phyloP scores from a whole-genome alignment of 2,329 filamentous ascomycete genomes.

The Scedosporium boydii region DNA sequence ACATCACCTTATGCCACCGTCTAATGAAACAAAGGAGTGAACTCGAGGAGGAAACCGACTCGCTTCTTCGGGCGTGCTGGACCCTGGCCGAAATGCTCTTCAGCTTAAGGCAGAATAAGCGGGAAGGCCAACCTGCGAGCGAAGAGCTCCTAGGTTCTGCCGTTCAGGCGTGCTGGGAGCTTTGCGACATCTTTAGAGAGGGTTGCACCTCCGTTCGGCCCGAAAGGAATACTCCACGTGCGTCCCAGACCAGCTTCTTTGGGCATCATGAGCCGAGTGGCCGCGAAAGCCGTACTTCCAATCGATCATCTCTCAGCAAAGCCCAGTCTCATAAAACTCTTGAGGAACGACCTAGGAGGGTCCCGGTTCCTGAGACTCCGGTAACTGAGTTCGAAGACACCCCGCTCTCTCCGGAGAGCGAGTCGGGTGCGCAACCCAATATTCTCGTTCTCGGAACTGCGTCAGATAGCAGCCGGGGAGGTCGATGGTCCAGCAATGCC shows the following conservation, averaged over 20 bases:
- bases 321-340: conserved; percentile 44
- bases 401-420: conserved; percentile 70
- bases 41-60: conserved; percentile 71
- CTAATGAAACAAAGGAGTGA: conserved; percentile 90
- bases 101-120: conserved; percentile 71
- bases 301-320: conserved; percentile 42
- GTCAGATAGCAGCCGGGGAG: conserved; percentile 47
- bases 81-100: conserved; percentile 87
- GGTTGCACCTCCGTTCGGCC: conserved; percentile 85
- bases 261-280: conserved; percentile 36
- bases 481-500: conserved; percentile 73
- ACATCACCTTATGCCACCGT: conserved; percentile 85
- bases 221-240: conserved; percentile 75
- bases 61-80: conserved; percentile 80
- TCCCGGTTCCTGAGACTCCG: conserved; percentile 67
- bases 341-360: conserved; percentile 25
- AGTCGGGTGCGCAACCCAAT: conserved; percentile 68
- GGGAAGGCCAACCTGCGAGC: conserved; percentile 63
- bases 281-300: conserved; percentile 39
- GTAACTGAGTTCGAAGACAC: conserved; percentile 94
- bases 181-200: conserved; percentile 86
- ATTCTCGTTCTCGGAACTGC: conserved; percentile 76
- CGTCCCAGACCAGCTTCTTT: conserved; percentile 68
- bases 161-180: conserved; percentile 88
- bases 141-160: conserved; percentile 81